Evolutionary conservation across 75 land plant species (phyloP), one percentile per base, ranked within the genome.

Genomic region (Picea sitchensis): DNA sequence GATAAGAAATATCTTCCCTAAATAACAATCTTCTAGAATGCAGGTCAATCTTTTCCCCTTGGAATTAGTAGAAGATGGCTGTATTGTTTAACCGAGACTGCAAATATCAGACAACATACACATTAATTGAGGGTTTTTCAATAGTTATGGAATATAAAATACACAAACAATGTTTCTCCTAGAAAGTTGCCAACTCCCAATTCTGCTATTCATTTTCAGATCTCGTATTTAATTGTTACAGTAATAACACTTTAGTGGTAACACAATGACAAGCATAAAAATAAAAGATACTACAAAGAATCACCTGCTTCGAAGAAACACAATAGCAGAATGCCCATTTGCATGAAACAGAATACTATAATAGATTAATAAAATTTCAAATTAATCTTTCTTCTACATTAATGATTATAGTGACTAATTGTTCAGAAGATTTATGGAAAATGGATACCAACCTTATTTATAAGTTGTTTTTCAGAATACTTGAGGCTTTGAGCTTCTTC

Each of bases 381-480:
- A 23, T 15, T 11, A 14, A 34, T 47, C 51, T 5, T 47, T 5
- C 2, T 47, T 47, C 5, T 5, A 47, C 0, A 5, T 47, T 47
- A 47, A 47, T 47, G 51, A 47, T 47, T 47, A 47, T 0, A 47
- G 7, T 47, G 51, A 47, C 51, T 6, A 23, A 41, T 5, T 7
- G 32, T 69, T 69, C 8, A n/a, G 9, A 15, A 51, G 5, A 61
- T 8, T 64, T 78, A 61, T 14, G 31, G 20, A 34, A 38, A 32
- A 18, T 17, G 20, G 5, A 41, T 3, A 9, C 62, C 31, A 73
- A 96, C 99, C 99, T 91, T 92, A 72, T 83, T 94, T 34, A 96
- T 92, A 81, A 96, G 89, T 84, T 92, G 88, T 68, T 91, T 92
- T 77, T 94, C 86, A 20, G 80, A 58, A 62, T 82, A 80, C 69